Evolutionary conservation across 2,329 filamentous ascomycete genomes (phyloP), one percentile per base, ranked within the genome.

Genomic region (Aaosphaeria arxii): DNA sequence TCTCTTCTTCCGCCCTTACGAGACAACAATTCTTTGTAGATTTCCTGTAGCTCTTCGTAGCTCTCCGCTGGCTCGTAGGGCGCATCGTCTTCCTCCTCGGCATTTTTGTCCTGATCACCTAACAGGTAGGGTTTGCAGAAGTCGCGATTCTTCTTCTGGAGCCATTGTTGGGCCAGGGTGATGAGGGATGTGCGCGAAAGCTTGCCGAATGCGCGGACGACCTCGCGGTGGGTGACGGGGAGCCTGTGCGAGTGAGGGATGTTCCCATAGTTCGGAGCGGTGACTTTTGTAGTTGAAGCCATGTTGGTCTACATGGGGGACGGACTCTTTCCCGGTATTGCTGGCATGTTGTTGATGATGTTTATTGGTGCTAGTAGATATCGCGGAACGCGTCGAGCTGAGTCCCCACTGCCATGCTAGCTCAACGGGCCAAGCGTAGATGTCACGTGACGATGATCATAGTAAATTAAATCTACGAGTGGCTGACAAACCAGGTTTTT

Each of bases 91-190:
- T 83, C 80, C 1, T 66, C 74, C 6, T 81, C 76, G 6, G 77
- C 62, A 1, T 57, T 72, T 13, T 80, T 74, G n/a, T 67, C 65
- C 30, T 61, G 56, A 50, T 69, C 63, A 33, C 57, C 51, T 49
- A 61, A 63, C 41, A 87, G 78, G 62, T 78, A 83, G 0, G 87
- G 87, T 1, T 75, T 74, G 40, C 81, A 85, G 13, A 80, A 74
- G 4, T 78, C 70, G 38, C 83, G 74, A 53, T 87, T 85, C 53
- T 78, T 75, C 43, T 86, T 81, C 48, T 86, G 82, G 3, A 95
- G 82, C 90, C 90, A 95, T 72, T 87, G 80, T 24, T 91, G 77
- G 1, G 81, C 87, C 6, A 95, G 78, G 0, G 84, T 81, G 29
- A 94, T 72, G 24, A 95, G 79, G 0, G 87, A 84, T 42, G 84